Percentiles rank a stretch among this genome's conserved stretches.
phyloP scores from a whole-genome alignment of 179 eudicot species.

The Drosera spatulata region DNA sequence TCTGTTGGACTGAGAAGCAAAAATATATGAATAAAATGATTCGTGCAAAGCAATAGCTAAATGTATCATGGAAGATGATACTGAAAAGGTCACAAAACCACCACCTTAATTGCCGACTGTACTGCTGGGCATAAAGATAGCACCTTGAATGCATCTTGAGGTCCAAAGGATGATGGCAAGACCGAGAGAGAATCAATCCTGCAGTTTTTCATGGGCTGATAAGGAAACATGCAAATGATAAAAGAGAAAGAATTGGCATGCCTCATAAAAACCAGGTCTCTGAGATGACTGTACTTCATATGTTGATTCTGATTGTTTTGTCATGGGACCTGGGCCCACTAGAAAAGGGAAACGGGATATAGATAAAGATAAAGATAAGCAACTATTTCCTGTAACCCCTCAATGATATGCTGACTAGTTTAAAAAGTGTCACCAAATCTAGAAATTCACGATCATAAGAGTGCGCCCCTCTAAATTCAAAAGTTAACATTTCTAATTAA shows the following conservation, averaged over 20 bases:
- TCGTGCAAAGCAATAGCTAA: neutral
- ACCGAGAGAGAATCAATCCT: conserved; percentile 90
- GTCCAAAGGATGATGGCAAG: conserved; percentile 61
- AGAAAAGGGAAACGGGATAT: no score
- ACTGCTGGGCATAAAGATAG: conserved; percentile 70
- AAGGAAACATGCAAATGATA: neutral
- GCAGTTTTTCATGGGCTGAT: conserved; percentile 20
- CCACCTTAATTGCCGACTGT: conserved; percentile 76
- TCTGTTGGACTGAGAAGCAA: conserved; percentile 52
- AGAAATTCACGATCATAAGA: no score
- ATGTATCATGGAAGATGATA: neutral
- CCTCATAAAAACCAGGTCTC: neutral
- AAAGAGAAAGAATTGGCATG: neutral
- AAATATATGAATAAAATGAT: conserved; percentile 9
- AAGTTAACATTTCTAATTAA: neutral
- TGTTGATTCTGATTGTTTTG: no score
- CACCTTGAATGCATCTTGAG: conserved; percentile 84
- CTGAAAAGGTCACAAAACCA: neutral
- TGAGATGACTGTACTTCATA: no score
- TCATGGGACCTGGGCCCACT: no score
- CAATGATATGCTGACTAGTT: no score
- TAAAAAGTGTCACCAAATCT: no score
- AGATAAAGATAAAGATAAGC: no score
- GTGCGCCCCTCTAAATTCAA: neutral
- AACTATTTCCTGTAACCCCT: no score